Conservation (phyloP, 306 rosid species). For the Vigna mungo region DNA sequence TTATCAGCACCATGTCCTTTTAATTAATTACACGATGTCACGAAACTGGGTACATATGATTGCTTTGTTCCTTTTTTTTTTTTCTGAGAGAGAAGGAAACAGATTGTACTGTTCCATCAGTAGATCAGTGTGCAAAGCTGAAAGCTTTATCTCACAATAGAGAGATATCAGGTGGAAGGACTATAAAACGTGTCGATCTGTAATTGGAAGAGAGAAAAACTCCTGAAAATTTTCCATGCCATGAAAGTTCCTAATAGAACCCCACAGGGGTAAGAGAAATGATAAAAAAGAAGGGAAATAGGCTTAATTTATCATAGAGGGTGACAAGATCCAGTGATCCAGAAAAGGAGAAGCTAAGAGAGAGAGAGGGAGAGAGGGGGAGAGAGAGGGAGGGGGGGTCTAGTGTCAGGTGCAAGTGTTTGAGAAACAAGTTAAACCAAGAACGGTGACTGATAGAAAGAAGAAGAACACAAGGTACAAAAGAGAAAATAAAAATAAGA, state of each 20-base stretch:
- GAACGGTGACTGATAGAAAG: conserved; percentile 25
- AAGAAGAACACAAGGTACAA: background rate
- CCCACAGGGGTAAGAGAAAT: background rate
- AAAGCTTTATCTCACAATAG: conserved; percentile 44
- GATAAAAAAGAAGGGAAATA: background rate
- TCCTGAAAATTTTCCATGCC: conserved; percentile 4
- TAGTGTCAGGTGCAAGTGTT: conserved; percentile 43
- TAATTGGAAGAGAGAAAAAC: conserved; percentile 28
- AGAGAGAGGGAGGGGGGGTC: background rate
- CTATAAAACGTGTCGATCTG: conserved; percentile 54
- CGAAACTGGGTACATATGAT: conserved; percentile 36
- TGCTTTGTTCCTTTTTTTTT: conserved; percentile 44
- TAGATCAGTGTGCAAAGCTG: conserved; percentile 30
- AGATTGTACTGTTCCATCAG: conserved; percentile 54
- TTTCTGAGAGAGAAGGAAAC: conserved; percentile 37
- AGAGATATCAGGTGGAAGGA: conserved; percentile 25
- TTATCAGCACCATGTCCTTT: conserved; percentile 17
- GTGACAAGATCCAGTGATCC: conserved; percentile 36
- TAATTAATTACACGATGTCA: conserved; percentile 17
- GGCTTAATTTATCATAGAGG: background rate
- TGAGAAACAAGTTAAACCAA: conserved; percentile 38
- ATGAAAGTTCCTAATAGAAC: background rate
- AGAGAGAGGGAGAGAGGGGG: background rate
- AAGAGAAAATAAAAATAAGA: background rate
- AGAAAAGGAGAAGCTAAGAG: conserved; percentile 25